These are phyloP conservation scores for Botryococcus braunii DNA, from an alignment of 163 green algal genomes.

Conservation along the genomic window DNA sequence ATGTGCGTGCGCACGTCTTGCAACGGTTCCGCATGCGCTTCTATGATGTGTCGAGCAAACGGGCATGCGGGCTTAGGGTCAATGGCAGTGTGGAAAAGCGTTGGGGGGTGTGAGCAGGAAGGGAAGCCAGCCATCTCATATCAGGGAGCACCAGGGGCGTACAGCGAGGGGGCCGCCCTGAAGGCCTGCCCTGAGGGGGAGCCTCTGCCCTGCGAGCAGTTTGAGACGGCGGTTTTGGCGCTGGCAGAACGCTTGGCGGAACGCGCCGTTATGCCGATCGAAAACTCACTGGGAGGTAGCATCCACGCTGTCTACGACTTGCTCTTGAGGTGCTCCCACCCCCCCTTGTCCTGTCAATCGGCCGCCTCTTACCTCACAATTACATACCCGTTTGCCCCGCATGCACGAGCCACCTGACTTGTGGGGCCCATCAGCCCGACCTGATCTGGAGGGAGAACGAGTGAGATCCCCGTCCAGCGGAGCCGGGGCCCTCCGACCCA, in stretches of 20 bases:
- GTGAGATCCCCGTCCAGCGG: too few species aligned
- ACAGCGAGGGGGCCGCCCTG: slow-evolving; percentile 80
- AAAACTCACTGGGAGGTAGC: slow-evolving; percentile 91
- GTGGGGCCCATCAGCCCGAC: too few species aligned
- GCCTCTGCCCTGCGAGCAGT: slow-evolving; percentile 85
- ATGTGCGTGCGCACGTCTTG: too few species aligned
- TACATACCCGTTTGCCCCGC: too few species aligned
- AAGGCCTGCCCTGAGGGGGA: slow-evolving; percentile 71
- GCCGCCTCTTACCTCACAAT: too few species aligned
- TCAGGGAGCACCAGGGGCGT: slow-evolving; percentile 89
- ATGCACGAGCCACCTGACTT: too few species aligned
- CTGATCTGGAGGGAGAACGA: too few species aligned
- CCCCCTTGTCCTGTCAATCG: not conserved
- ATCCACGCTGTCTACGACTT: slow-evolving; percentile 95
- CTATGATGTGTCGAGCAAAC: too few species aligned
- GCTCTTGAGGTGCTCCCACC: slow-evolving; percentile 29
- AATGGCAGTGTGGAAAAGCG: too few species aligned
- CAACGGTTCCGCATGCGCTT: too few species aligned
- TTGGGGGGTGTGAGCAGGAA: slow-evolving; percentile 21
- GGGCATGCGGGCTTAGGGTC: too few species aligned
- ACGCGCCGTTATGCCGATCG: slow-evolving; percentile 87
- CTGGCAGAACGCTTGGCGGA: slow-evolving; percentile 81
- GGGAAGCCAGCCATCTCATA: slow-evolving; percentile 31
- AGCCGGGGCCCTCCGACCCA: too few species aligned
- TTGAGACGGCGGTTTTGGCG: slow-evolving; percentile 85